Percentiles rank a stretch among this genome's conserved stretches.
Conservation (phyloP, 225 moss, liverwort and hornwort genomes). For the Neckera pumila region DNA sequence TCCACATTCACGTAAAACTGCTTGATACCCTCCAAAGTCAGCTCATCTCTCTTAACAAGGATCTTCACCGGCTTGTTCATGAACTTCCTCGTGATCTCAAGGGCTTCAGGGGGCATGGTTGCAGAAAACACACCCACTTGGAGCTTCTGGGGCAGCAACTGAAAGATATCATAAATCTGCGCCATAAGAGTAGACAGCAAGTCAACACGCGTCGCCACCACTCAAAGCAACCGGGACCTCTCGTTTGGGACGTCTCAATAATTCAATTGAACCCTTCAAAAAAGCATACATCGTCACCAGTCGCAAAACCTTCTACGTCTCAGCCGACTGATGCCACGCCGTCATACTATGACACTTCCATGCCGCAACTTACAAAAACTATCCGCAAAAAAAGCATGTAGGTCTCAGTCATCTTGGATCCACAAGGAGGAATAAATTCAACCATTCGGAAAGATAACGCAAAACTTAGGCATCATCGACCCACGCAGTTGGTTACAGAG, state of each 20-base stretch:
- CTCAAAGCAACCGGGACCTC: neutral
- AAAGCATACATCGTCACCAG: neutral
- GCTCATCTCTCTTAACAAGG: conserved; percentile 61
- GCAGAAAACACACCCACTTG: conserved; percentile 49
- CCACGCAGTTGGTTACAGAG: neutral
- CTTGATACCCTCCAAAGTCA: conserved; percentile 71
- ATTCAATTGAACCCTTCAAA: neutral
- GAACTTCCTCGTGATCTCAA: conserved; percentile 72
- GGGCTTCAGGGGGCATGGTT: conserved; percentile 17
- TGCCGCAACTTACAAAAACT: neutral
- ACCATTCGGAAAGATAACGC: conserved; percentile 10
- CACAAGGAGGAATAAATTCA: neutral
- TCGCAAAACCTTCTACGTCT: neutral
- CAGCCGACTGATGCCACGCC: neutral
- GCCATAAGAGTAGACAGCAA: neutral
- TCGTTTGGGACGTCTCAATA: neutral
- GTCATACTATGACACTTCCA: neutral
- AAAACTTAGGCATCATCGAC: conserved; percentile 1
- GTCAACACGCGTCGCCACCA: neutral
- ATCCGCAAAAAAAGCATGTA: neutral
- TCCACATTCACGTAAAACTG: conserved; percentile 69
- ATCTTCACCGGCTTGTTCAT: conserved; percentile 81
- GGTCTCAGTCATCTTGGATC: conserved; percentile 10
- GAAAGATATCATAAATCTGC: conserved; percentile 75
- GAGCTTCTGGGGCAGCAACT: conserved; percentile 59